These are phyloP conservation scores for Dryas octopetala DNA, from an alignment of 306 rosid species.

Conservation along the genomic window DNA sequence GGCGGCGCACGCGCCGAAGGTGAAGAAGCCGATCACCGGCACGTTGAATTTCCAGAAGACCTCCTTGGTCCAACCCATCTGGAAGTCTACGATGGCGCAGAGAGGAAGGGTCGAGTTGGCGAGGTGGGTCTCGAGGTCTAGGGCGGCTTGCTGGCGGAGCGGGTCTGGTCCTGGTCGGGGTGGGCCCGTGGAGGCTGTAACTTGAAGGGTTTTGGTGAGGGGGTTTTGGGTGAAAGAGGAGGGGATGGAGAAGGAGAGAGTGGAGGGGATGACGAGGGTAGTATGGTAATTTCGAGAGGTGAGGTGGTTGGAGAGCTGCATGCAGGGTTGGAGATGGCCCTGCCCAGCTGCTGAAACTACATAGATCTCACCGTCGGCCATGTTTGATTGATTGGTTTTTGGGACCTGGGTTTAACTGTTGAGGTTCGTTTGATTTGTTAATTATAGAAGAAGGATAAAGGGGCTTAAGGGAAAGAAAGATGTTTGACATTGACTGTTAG, in stretches of 20 bases:
- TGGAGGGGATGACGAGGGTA: conserved; percentile 24
- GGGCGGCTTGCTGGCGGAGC: conserved; percentile 8
- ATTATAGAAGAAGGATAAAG: not conserved
- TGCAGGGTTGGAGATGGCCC: conserved; percentile 27
- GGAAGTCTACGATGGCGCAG: conserved; percentile 21
- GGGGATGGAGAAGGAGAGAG: conserved; percentile 9
- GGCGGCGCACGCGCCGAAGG: conserved; percentile 18
- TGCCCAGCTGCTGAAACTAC: conserved; percentile 23
- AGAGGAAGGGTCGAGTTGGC: not conserved
- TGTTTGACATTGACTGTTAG: not conserved
- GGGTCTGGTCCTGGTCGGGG: conserved; percentile 11
- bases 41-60: conserved; percentile 18
- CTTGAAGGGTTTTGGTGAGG: not conserved
- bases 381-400: not conserved
- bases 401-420: not conserved
- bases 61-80: conserved; percentile 23
- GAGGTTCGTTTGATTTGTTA: not conserved
- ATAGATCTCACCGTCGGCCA: conserved; percentile 4
- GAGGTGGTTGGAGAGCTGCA: conserved; percentile 24
- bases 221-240: conserved; percentile 23
- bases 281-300: conserved; percentile 22
- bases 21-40: conserved; percentile 22
- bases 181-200: conserved; percentile 10
- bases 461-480: too few relatives aligned
- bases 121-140: conserved; percentile 20